These are phyloP conservation scores for Trebouxiophyceae sp. DNA, from an alignment of 163 green algal genomes.

Conservation along the genomic window DNA sequence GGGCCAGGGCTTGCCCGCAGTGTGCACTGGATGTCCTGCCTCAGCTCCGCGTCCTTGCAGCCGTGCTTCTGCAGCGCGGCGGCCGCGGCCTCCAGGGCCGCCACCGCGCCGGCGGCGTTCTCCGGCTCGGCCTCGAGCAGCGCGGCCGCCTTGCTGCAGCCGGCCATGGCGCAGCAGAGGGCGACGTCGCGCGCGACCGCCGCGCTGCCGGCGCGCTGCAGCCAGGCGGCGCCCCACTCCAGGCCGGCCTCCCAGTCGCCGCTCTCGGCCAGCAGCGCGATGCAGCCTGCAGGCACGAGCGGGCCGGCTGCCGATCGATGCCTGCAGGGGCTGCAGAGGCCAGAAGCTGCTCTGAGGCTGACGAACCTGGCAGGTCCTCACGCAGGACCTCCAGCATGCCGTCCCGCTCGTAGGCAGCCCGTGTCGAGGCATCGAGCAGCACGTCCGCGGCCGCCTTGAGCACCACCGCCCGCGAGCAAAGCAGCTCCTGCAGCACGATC, in stretches of 20 bases:
- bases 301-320: no score
- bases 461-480: slow-evolving; percentile 8
- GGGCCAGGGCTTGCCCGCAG: background rate
- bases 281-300: no score
- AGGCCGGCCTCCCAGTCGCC: slow-evolving; percentile 26
- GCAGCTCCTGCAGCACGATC: slow-evolving; percentile 6
- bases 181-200: slow-evolving; percentile 27
- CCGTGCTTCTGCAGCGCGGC: no score
- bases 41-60: no score
- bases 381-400: background rate
- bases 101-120: no score
- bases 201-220: slow-evolving; percentile 13
- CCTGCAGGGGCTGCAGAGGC: no score
- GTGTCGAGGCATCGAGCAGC: background rate
- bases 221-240: slow-evolving; percentile 24
- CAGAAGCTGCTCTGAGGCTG: background rate
- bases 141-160: slow-evolving; percentile 15
- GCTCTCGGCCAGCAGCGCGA: slow-evolving; percentile 33
- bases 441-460: slow-evolving; percentile 9
- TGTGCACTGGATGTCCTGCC: slow-evolving; percentile 10
- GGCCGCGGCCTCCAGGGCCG: no score
- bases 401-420: background rate
- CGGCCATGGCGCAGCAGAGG: slow-evolving; percentile 19
- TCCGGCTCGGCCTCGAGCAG: slow-evolving; percentile 14
- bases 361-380: background rate